Conservation (phyloP, 257 asterid genomes). For the Przewalskia tangutica region DNA sequence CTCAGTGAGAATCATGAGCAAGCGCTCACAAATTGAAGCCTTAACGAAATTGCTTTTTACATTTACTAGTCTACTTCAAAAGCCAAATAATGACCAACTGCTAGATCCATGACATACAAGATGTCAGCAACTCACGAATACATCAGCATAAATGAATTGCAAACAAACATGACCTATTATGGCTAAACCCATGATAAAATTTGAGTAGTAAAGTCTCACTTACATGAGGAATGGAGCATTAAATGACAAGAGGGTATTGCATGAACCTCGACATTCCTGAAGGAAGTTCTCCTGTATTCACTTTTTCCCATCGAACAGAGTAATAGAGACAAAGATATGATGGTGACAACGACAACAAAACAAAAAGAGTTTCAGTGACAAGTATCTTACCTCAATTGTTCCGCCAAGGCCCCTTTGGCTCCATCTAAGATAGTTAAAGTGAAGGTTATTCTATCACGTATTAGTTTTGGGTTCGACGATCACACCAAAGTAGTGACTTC, state of each 20-base stretch:
- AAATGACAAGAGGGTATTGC: not conserved
- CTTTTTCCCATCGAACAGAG: not conserved
- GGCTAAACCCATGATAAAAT: not conserved
- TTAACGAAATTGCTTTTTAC: not conserved
- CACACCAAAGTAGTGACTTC: not conserved
- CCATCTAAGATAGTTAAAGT: not conserved
- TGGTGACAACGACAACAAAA: not conserved
- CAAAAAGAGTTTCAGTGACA: not conserved
- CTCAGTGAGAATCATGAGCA: not conserved
- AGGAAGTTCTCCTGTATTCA: not conserved
- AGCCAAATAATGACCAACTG: not conserved
- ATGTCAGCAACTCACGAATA: not conserved
- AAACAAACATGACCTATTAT: not conserved
- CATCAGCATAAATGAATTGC: not conserved
- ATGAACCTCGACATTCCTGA: not conserved
- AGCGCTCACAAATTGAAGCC: not conserved
- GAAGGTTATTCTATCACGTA: not conserved
- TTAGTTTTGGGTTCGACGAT: not conserved
- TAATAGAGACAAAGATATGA: not conserved
- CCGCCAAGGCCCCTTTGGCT: not conserved
- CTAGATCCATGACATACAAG: not conserved
- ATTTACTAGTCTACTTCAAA: not conserved
- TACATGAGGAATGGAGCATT: conserved; percentile 2
- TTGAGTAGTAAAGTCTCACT: not conserved
- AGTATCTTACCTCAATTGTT: not conserved